Base-by-base conservation (phyloP, 2,329 filamentous ascomycete genomes). In the Calonectria pseudoturangicola region DNA sequence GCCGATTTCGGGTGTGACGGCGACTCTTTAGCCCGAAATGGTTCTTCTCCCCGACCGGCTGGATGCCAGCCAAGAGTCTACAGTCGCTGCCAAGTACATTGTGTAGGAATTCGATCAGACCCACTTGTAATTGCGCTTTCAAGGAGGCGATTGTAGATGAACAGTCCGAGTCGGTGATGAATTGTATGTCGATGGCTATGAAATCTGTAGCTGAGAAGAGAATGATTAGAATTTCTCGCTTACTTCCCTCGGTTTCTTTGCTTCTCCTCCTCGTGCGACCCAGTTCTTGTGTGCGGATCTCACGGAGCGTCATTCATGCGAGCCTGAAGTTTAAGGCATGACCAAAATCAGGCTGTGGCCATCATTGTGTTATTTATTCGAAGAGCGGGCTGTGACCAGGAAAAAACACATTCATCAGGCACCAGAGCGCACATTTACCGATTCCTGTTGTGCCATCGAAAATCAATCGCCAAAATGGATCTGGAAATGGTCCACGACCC, bases 321-420 rank as follows among this genome's bases (percentile, higher is more conserved):
- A 27, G 54, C 54, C 54, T 58, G 30, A 58, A 25, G 30, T 25
- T 58, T 58, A 30, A 58, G 54, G 54, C 54, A 21, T 21, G 30
- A 16, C 21, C 33, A 36, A 36, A 36, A 36, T 36, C 33, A 36
- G 33, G 33, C 33, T 36, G 33, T 36, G 33, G 33, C 12, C 33
- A 36, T 36, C 7, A 36, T 36, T 36, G 33, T 36, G 13, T 36
- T 16, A 6, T 58, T 39, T 8, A 1, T 36, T 58, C 33, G 5
- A 25, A 15, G 30, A 36, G 30, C 30, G 21, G 30, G 12, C 6
- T 4, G n/a, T 16, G 9, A 25, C 54, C 15, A 25, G 21, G 13
- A 16, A 36, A 27, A 25, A 58, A 39, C 30, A 27, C 10, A 15
- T 15, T 27, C 33, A 5, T 36, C 33, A 25, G 16, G 18, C 36